Evolutionary conservation across 2,329 filamentous ascomycete species (phyloP).

Genomic region (Penicillium sp.): DNA sequence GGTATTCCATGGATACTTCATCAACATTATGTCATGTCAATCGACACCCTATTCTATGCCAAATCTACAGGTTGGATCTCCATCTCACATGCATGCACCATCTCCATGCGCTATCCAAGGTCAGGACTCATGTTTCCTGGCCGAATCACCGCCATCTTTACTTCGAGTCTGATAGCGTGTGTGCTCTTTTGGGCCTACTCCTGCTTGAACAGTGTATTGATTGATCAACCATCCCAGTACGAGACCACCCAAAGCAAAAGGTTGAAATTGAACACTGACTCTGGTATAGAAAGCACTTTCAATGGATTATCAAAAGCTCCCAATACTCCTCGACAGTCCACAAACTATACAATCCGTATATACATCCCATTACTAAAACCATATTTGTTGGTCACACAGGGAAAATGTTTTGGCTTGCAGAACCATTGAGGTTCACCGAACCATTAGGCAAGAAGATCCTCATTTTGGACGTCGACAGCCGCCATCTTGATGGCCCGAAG

Average conservation of each 20-base stretch:
- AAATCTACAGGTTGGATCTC: neutral
- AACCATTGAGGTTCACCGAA: conserved; percentile 5
- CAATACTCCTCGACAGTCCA: neutral
- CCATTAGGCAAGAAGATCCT: conserved; percentile 13
- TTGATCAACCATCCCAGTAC: neutral
- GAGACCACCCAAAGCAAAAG: neutral
- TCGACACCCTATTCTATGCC: neutral
- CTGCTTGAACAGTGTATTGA: neutral
- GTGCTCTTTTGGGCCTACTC: neutral
- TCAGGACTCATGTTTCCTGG: neutral
- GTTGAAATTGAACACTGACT: neutral
- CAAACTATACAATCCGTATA: neutral
- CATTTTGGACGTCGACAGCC: conserved; percentile 19
- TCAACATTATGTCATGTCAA: conserved; percentile 5
- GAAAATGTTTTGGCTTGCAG: neutral
- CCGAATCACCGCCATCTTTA: neutral
- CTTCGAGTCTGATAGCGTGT: neutral
- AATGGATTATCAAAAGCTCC: neutral
- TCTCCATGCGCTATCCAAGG: neutral
- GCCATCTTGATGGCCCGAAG: conserved; percentile 9
- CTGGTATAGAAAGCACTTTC: neutral
- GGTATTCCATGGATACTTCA: neutral
- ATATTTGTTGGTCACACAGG: conserved; percentile 1
- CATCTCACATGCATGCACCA: neutral
- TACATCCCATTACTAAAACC: neutral